Conservation (phyloP, 2,329 filamentous ascomycete species). For the Botrytis pseudocinerea region DNA sequence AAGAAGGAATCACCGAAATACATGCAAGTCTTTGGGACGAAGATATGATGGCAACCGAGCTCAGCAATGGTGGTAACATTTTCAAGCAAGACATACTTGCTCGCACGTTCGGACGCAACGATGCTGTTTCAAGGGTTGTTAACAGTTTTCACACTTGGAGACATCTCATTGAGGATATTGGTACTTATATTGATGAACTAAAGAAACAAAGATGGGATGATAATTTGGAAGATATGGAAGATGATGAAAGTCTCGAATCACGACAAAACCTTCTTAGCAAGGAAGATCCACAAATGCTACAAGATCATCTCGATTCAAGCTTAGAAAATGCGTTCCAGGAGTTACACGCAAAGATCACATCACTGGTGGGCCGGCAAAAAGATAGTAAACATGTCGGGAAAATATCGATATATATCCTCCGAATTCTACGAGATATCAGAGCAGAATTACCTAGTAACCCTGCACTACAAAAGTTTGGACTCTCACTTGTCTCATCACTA, state of each 20-base stretch:
- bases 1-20: slow-evolving; percentile 51
- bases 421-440: slow-evolving; percentile 73
- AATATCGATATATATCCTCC: slow-evolving; percentile 67
- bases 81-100: slow-evolving; percentile 72
- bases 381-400: slow-evolving; percentile 51
- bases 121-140: slow-evolving; percentile 62
- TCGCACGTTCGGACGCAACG: slow-evolving; percentile 70
- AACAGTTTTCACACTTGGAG: slow-evolving; percentile 72
- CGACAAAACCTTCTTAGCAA: slow-evolving; percentile 68
- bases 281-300: slow-evolving; percentile 67
- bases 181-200: slow-evolving; percentile 63
- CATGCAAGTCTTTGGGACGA: slow-evolving; percentile 66
- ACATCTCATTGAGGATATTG: slow-evolving; percentile 67
- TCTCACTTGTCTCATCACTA: slow-evolving; percentile 61
- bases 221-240: slow-evolving; percentile 68
- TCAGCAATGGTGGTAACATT: slow-evolving; percentile 61
- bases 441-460: slow-evolving; percentile 59
- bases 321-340: slow-evolving; percentile 58
- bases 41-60: slow-evolving; percentile 63
- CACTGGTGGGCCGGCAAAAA: slow-evolving; percentile 51
- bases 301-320: slow-evolving; percentile 57
- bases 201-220: slow-evolving; percentile 73
- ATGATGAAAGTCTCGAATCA: slow-evolving; percentile 68
- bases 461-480: slow-evolving; percentile 56
- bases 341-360: slow-evolving; percentile 56